Evolutionary conservation across 257 asterid species (phyloP).

Genomic region (Lithospermum erythrorhizon): DNA sequence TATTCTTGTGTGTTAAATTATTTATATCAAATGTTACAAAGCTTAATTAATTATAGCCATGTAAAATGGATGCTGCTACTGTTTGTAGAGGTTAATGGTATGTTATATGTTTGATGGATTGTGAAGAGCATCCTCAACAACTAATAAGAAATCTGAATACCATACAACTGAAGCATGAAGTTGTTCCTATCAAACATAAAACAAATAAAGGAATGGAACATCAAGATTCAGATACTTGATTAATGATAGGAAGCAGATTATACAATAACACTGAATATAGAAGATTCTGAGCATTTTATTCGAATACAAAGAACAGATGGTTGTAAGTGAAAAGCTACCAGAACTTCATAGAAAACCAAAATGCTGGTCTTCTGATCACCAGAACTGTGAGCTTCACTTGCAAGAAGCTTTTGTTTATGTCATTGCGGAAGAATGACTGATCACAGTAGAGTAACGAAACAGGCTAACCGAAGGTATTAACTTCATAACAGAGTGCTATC

Average conservation of each 20-base stretch:
- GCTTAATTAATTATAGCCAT: no score
- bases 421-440: conserved; percentile 1
- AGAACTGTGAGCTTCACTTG: conserved; percentile 26
- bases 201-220: not conserved
- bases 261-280: not conserved
- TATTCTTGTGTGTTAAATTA: no score
- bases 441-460: not conserved
- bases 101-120: no score
- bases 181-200: not conserved
- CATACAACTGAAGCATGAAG: not conserved
- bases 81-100: no score
- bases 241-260: not conserved
- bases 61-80: no score
- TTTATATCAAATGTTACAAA: no score
- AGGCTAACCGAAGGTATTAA: not conserved
- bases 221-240: not conserved
- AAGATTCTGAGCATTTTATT: not conserved
- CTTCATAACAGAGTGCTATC: not conserved
- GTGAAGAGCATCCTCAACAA: no score
- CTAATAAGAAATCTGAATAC: no score
- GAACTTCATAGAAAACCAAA: conserved; percentile 16
- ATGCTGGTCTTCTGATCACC: conserved; percentile 19
- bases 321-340: conserved; percentile 9
- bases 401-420: conserved; percentile 24
- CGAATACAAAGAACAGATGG: conserved; percentile 5